Conservation (phyloP, 2,329 filamentous ascomycete genomes). For the Ceratocystis cacaofunesta region DNA sequence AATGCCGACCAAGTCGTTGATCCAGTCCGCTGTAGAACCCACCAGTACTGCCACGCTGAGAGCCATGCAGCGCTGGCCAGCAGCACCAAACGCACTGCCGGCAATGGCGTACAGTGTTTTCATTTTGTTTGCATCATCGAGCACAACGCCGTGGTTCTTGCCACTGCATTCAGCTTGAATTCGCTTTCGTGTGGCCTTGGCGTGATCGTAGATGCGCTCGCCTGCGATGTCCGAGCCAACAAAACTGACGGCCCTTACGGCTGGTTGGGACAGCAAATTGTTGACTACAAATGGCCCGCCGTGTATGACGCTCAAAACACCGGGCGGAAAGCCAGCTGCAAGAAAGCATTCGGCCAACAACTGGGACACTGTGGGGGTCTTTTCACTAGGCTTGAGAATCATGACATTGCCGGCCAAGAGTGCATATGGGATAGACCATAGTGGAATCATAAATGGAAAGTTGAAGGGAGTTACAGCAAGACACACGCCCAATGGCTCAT, state of each 20-base stretch:
- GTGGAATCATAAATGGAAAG: constrained; percentile 31
- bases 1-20: constrained; percentile 46
- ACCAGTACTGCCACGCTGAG: constrained; percentile 48
- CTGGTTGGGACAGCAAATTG: constrained; percentile 50
- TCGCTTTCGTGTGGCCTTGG: constrained; percentile 48
- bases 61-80: constrained; percentile 46
- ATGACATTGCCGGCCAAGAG: constrained; percentile 35
- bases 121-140: constrained; percentile 49
- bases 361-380: constrained; percentile 32
- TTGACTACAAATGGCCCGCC: constrained; percentile 45
- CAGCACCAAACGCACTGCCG: constrained; percentile 34
- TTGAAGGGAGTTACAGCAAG: constrained; percentile 46
- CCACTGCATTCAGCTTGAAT: constrained; percentile 53
- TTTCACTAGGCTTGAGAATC: constrained; percentile 39
- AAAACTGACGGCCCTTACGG: constrained; percentile 60
- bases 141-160: constrained; percentile 49
- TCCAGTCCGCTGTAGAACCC: constrained; percentile 51
- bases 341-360: constrained; percentile 41
- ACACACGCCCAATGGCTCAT: constrained; percentile 34
- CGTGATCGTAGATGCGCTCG: constrained; percentile 57
- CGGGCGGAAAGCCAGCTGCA: constrained; percentile 59
- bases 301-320: constrained; percentile 59
- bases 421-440: constrained; percentile 34
- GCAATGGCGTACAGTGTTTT: constrained; percentile 41
- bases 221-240: constrained; percentile 61